phyloP scores from a whole-genome alignment of 2,329 filamentous ascomycete species.

The Gaeumannomyces sp. region DNA sequence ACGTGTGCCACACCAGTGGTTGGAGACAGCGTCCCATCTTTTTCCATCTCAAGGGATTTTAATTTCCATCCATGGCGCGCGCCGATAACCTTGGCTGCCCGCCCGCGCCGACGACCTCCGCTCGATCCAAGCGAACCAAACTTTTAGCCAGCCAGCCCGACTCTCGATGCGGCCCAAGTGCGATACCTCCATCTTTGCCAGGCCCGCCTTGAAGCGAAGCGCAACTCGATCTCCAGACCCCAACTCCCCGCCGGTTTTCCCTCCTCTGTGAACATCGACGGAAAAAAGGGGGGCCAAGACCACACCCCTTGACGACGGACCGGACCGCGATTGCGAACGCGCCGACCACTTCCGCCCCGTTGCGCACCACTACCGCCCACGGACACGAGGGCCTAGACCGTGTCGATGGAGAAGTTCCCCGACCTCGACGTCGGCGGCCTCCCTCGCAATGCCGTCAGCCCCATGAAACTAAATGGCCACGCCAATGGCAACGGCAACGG shows the following conservation, averaged over 20 bases:
- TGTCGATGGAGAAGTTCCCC: constrained; percentile 51
- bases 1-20: background rate
- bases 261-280: no score
- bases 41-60: background rate
- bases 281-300: background rate
- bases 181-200: background rate
- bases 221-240: background rate
- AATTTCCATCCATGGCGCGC: background rate
- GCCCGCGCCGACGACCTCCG: no score
- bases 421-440: constrained; percentile 37
- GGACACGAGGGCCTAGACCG: background rate
- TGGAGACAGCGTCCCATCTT: background rate
- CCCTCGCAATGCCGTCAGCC: constrained; percentile 13
- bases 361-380: background rate
- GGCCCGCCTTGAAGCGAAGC: background rate
- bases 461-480: constrained; percentile 24
- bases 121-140: background rate
- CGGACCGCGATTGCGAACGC: background rate
- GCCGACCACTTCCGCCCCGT: background rate
- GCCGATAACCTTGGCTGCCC: background rate
- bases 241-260: background rate
- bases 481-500: constrained; percentile 18
- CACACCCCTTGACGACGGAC: background rate
- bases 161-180: background rate
- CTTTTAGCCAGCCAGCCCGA: background rate